Percentiles rank a stretch among this genome's conserved stretches.
phyloP scores from a whole-genome alignment of 306 rosid species.

The Crataegus laevigata region DNA sequence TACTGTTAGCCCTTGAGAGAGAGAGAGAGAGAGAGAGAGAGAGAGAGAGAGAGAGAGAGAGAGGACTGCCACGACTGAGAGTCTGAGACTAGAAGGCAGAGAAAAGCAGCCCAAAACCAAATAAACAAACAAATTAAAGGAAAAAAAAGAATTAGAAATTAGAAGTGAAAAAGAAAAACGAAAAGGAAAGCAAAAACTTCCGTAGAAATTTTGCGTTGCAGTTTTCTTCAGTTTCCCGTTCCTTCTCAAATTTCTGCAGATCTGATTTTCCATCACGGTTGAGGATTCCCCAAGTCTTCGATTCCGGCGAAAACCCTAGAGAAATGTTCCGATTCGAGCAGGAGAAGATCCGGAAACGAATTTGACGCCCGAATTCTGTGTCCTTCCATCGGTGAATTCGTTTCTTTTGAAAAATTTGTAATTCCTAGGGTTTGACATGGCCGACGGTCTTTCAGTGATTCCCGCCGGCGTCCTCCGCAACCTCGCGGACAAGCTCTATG shows the following conservation, averaged over 20 bases:
- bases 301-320: conserved; percentile 1
- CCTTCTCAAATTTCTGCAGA: conserved; percentile 3
- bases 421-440: conserved; percentile 43
- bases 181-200: background rate
- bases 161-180: background rate
- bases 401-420: background rate
- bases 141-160: background rate
- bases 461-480: conserved; percentile 81
- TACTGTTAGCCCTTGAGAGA: background rate
- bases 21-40: conserved; percentile 2
- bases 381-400: background rate
- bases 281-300: background rate
- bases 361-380: conserved; percentile 20
- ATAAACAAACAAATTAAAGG: background rate
- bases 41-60: conserved; percentile 3
- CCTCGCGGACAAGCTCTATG: conserved; percentile 91
- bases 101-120: background rate
- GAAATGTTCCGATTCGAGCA: conserved; percentile 40
- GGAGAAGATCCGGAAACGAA: conserved; percentile 49
- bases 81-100: background rate
- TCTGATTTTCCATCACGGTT: conserved; percentile 16
- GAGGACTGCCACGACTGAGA: background rate
- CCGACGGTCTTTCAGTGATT: conserved; percentile 57
- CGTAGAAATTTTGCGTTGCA: background rate
- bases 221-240: background rate